Percentiles rank a stretch among this genome's conserved stretches.
phyloP scores from a whole-genome alignment of 2,329 filamentous ascomycete genomes.

The Paecilomyces sp. region DNA sequence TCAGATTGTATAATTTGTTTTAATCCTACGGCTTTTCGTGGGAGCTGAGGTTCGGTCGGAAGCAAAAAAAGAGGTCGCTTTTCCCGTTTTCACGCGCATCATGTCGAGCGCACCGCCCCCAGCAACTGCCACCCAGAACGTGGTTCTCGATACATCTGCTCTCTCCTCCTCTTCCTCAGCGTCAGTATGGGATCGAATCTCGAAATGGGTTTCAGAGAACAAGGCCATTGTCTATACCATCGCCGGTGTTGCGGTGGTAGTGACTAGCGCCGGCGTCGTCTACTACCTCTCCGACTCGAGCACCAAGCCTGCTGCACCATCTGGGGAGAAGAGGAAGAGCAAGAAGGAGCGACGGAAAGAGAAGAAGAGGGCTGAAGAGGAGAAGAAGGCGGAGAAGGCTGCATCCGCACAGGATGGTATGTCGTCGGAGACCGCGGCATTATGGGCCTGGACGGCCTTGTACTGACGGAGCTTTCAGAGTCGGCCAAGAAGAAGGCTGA shows the following conservation, averaged over 20 bases:
- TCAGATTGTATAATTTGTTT: not conserved
- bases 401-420: conserved; percentile 30
- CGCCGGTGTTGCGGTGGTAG: conserved; percentile 85
- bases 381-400: conserved; percentile 44
- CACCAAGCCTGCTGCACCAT: conserved; percentile 25
- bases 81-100: conserved; percentile 18
- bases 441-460: conserved; percentile 28
- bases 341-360: conserved; percentile 87
- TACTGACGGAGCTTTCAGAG: conserved; percentile 14
- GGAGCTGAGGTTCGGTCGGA: not conserved
- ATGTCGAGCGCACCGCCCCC: conserved; percentile 35
- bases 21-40: not conserved
- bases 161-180: conserved; percentile 47
- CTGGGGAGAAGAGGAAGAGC: conserved; percentile 60
- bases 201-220: conserved; percentile 89
- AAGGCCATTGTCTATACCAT: conserved; percentile 95
- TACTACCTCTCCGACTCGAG: conserved; percentile 69
- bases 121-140: conserved; percentile 27
- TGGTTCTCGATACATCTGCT: conserved; percentile 33
- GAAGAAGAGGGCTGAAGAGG: conserved; percentile 60
- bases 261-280: conserved; percentile 82
- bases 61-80: conserved; percentile 1
- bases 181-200: conserved; percentile 81
- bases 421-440: conserved; percentile 26
- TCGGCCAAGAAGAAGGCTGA: conserved; percentile 43